Percentiles rank a stretch among this genome's conserved stretches.
Conservation (phyloP, 164 flowering plant species). For the Vitis cinerea region DNA sequence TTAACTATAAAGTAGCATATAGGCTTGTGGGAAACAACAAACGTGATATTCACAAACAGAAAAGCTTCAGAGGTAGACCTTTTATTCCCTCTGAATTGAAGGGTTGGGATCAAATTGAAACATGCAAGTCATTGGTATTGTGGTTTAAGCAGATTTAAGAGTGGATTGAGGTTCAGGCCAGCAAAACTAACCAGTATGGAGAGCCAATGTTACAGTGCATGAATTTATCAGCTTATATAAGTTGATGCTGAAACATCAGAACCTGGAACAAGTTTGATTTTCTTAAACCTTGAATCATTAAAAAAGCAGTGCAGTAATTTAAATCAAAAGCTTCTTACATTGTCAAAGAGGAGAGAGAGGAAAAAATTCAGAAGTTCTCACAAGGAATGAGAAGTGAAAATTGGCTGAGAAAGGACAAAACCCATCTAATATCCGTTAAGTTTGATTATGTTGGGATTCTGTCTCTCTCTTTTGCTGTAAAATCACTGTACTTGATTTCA, state of each 20-base stretch:
- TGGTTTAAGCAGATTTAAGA: too few relatives aligned
- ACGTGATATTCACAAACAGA: too few relatives aligned
- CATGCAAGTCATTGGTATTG: too few relatives aligned
- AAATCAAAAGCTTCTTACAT: neutral
- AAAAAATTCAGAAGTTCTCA: constrained; percentile 23
- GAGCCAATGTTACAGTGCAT: neutral
- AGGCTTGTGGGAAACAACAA: too few relatives aligned
- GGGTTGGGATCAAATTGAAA: too few relatives aligned
- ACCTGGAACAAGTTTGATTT: neutral
- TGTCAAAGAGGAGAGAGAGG: neutral
- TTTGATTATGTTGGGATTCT: constrained; percentile 45
- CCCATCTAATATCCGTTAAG: neutral
- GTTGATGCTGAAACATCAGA: neutral
- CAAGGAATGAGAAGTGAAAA: constrained; percentile 40
- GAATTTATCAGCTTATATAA: constrained; percentile 2
- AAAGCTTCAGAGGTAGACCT: too few relatives aligned
- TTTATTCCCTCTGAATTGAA: too few relatives aligned
- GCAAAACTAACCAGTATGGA: too few relatives aligned
- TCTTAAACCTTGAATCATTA: too few relatives aligned
- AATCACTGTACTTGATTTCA: constrained; percentile 8
- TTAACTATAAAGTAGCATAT: too few relatives aligned
- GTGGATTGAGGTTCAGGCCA: too few relatives aligned
- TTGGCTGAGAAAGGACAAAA: neutral
- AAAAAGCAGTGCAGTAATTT: neutral
- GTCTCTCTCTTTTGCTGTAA: constrained; percentile 7